phyloP scores from a whole-genome alignment of 495 filamentous ascomycete genomes.

The Baudoinia panamericana region DNA sequence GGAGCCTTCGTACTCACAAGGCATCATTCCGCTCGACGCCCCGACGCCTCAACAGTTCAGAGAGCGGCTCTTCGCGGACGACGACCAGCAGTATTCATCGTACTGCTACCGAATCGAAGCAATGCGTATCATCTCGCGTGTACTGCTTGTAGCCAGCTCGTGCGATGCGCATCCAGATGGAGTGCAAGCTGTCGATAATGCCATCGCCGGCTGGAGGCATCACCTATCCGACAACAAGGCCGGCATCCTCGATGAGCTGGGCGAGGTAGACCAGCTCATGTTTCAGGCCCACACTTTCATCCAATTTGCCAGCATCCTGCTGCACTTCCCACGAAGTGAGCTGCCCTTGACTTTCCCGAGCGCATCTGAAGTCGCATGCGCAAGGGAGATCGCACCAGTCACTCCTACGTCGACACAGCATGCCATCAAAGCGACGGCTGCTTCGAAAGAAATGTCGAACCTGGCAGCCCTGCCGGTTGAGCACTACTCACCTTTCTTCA shows the following conservation, averaged over 20 bases:
- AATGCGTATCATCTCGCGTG: conserved; percentile 52
- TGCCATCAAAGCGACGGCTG: conserved; percentile 65
- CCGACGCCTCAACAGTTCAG: conserved; percentile 59
- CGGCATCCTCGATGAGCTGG: conserved; percentile 52
- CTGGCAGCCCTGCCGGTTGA: conserved; percentile 68
- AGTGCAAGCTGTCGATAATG: conserved; percentile 44
- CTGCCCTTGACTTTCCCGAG: conserved; percentile 12
- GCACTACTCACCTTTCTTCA: conserved; percentile 77
- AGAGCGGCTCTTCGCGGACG: conserved; percentile 44
- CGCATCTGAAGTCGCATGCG: conserved; percentile 4
- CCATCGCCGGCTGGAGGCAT: conserved; percentile 70
- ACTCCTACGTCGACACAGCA: conserved; percentile 33
- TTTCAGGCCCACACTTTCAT: conserved; percentile 68
- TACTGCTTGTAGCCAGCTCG: conserved; percentile 41
- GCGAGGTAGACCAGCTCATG: conserved; percentile 73
- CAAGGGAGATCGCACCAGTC: not conserved
- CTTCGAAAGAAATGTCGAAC: conserved; percentile 61
- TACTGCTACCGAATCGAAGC: conserved; percentile 59
- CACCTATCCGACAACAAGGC: conserved; percentile 66
- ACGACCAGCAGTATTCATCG: conserved; percentile 54
- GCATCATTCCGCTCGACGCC: conserved; percentile 41
- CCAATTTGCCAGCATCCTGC: conserved; percentile 46
- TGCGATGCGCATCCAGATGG: conserved; percentile 26
- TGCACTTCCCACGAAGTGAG: conserved; percentile 50
- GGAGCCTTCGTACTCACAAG: conserved; percentile 46